These are phyloP conservation scores for Lizonia empirigonia DNA, from an alignment of 2,329 filamentous ascomycete species.

Conservation along the genomic window DNA sequence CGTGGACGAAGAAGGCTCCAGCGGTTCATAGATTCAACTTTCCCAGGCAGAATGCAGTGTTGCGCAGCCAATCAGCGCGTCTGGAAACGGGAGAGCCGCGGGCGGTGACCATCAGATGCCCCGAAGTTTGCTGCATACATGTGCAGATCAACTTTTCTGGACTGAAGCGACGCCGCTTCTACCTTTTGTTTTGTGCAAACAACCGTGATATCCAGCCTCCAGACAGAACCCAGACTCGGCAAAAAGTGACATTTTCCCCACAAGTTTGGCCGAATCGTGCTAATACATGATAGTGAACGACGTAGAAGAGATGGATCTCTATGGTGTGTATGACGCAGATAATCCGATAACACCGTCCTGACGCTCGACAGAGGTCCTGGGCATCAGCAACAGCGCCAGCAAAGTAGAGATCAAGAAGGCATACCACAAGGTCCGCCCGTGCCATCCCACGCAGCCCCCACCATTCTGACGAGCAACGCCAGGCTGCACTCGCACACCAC, in stretches of 20 bases:
- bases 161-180: not conserved
- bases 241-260: not conserved
- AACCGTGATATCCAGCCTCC: not conserved
- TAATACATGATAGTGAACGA: conserved; percentile 14
- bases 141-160: conserved; percentile 9
- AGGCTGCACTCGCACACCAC: conserved; percentile 87
- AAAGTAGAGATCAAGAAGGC: conserved; percentile 91
- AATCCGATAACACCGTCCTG: not conserved
- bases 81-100: conserved; percentile 6
- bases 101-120: conserved; percentile 19
- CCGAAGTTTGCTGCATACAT: conserved; percentile 4
- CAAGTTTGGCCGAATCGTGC: not conserved
- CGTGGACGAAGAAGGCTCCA: not conserved
- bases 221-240: not conserved
- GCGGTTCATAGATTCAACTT: conserved; percentile 14
- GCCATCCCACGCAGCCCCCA: conserved; percentile 15
- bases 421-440: conserved; percentile 78
- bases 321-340: conserved; percentile 47
- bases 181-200: not conserved
- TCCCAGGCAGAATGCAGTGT: conserved; percentile 18
- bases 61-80: conserved; percentile 14
- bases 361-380: conserved; percentile 70
- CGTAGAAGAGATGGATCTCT: conserved; percentile 64
- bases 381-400: conserved; percentile 71
- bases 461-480: conserved; percentile 13